These are phyloP conservation scores for Pichia rugopelliculosa DNA, from an alignment of 805 yeast genomes.

Conservation along the genomic window DNA sequence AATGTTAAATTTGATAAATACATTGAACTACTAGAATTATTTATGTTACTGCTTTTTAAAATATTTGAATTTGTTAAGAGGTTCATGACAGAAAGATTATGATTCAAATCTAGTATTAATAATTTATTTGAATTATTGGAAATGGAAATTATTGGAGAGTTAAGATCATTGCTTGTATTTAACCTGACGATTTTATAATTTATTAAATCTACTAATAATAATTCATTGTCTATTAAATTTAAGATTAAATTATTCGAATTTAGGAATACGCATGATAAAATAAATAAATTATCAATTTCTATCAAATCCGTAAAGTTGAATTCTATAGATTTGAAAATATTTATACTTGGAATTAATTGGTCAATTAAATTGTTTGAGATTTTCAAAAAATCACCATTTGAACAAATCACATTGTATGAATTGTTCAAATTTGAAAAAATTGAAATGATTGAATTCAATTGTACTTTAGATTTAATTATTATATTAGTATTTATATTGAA, in stretches of 20 bases:
- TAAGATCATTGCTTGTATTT: not conserved
- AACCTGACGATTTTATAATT: not conserved
- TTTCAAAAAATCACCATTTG: slow-evolving; percentile 16
- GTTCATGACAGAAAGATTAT: not conserved
- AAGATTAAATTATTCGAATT: slow-evolving; percentile 16
- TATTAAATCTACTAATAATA: slow-evolving; percentile 3
- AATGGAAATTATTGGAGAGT: slow-evolving; percentile 7
- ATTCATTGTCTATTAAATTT: slow-evolving; percentile 21
- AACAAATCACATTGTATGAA: slow-evolving; percentile 9
- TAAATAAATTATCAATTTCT: not conserved
- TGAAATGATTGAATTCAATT: slow-evolving; percentile 15
- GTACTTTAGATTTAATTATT: not conserved
- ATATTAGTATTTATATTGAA: not conserved
- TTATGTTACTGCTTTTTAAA: not conserved
- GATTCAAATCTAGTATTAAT: slow-evolving; percentile 1
- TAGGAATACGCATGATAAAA: slow-evolving; percentile 17
- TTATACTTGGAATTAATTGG: slow-evolving; percentile 8
- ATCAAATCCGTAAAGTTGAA: not conserved
- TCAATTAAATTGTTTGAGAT: slow-evolving; percentile 21
- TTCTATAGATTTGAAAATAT: slow-evolving; percentile 6
- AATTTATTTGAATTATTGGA: slow-evolving; percentile 1
- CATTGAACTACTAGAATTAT: not conserved
- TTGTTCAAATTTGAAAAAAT: slow-evolving; percentile 14
- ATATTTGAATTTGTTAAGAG: not conserved
- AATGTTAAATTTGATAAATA: not conserved